Conservation (phyloP, 2,329 filamentous ascomycete species). For the Aspergillus floridensis region DNA sequence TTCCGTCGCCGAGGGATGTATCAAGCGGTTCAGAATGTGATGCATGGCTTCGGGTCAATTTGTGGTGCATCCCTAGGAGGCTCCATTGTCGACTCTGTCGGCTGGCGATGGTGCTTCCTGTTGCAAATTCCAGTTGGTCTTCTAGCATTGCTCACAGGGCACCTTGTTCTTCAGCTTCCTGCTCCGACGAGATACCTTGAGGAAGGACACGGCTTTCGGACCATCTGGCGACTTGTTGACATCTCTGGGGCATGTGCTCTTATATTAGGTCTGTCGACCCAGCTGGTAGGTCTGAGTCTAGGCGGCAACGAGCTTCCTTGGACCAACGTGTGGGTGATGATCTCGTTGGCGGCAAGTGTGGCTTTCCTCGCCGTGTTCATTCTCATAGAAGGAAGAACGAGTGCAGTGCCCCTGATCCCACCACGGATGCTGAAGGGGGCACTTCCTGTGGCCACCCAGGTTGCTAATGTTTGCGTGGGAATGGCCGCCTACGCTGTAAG, state of each 20-base stretch:
- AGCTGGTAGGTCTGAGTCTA: slow-evolving; percentile 48
- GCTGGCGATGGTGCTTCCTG: slow-evolving; percentile 55
- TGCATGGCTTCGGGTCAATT: slow-evolving; percentile 62
- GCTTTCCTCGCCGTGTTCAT: slow-evolving; percentile 40
- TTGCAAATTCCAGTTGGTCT: slow-evolving; percentile 61
- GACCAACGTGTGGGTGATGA: slow-evolving; percentile 42
- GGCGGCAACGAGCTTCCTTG: slow-evolving; percentile 49
- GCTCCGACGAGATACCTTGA: slow-evolving; percentile 19
- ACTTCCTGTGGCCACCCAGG: slow-evolving; percentile 55
- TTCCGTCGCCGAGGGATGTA: slow-evolving; percentile 71
- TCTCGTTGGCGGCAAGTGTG: slow-evolving; percentile 38
- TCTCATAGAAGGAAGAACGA: slow-evolving; percentile 41
- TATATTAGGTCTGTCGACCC: slow-evolving; percentile 57
- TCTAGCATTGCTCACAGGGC: slow-evolving; percentile 55
- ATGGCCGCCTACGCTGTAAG: slow-evolving; percentile 62
- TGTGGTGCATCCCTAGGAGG: slow-evolving; percentile 51
- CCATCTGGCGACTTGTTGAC: slow-evolving; percentile 57
- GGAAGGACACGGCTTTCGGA: slow-evolving; percentile 30
- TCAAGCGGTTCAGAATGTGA: slow-evolving; percentile 62
- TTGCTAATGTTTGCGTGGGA: slow-evolving; percentile 60
- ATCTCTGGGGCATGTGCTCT: slow-evolving; percentile 57
- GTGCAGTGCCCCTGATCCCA: slow-evolving; percentile 46
- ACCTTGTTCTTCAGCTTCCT: slow-evolving; percentile 52
- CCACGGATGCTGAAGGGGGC: slow-evolving; percentile 54
- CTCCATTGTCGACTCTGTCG: slow-evolving; percentile 44